A percentile compares a stretch with the other conserved stretches of the same genome.
These are phyloP conservation scores for Boletus rubroflammeus DNA, from an alignment of 768 basidiomycete genomes.

Conservation along the genomic window DNA sequence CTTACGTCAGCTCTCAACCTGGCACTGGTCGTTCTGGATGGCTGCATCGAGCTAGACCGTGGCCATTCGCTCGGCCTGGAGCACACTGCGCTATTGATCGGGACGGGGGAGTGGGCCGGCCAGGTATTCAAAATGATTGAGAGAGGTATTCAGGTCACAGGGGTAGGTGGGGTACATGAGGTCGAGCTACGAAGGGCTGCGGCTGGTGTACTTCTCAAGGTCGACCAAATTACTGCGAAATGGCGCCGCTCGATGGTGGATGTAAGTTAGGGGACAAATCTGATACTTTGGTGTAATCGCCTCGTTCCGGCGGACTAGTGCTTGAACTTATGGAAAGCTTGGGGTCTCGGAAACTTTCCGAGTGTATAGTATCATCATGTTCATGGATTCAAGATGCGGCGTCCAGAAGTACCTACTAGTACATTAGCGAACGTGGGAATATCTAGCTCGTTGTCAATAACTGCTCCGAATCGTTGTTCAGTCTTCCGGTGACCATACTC, in stretches of 20 bases:
- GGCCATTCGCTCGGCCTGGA: constrained; percentile 75
- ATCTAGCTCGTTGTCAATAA: neutral
- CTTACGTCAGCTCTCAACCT: constrained; percentile 76
- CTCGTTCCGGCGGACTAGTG: neutral
- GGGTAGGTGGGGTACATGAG: constrained; percentile 65
- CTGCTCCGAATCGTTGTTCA: too few species aligned
- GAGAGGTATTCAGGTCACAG: constrained; percentile 55
- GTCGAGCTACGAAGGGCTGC: constrained; percentile 61
- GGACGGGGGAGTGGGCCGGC: constrained; percentile 77
- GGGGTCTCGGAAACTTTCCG: neutral
- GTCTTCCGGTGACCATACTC: constrained; percentile 1
- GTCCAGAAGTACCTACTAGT: too few species aligned
- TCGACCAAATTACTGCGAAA: constrained; percentile 64
- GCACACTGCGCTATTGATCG: constrained; percentile 65
- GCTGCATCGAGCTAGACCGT: constrained; percentile 68
- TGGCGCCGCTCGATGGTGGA: constrained; percentile 68
- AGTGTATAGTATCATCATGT: neutral
- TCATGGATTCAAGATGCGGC: neutral
- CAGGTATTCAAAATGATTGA: constrained; percentile 63
- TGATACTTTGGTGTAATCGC: neutral
- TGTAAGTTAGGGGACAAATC: constrained; percentile 19
- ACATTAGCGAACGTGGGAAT: constrained; percentile 13
- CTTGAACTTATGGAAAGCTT: neutral
- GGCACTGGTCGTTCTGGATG: constrained; percentile 71
- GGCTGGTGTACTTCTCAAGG: constrained; percentile 78